A percentile compares a stretch with the other conserved stretches of the same genome.
phyloP scores from a whole-genome alignment of 306 rosid genomes.

The Fagus sylvatica region DNA sequence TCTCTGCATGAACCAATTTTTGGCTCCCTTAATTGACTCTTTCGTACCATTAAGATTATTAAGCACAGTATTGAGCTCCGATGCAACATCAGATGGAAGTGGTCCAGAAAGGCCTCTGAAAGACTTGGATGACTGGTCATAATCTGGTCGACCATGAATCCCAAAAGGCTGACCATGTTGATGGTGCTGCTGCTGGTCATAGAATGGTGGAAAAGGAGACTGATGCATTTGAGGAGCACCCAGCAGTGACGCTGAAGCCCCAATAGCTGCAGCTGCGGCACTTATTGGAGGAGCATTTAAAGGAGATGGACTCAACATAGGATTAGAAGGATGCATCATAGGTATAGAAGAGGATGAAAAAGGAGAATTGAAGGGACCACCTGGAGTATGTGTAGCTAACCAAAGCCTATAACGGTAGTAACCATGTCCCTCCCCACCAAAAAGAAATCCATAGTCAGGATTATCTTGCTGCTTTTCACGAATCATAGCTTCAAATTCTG shows the following conservation, averaged over 20 bases:
- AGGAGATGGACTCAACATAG: constrained; percentile 68
- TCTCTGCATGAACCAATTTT: constrained; percentile 98
- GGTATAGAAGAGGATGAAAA: constrained; percentile 62
- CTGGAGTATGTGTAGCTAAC: constrained; percentile 60
- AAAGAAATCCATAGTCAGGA: constrained; percentile 86
- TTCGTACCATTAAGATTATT: constrained; percentile 80
- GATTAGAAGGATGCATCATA: constrained; percentile 74
- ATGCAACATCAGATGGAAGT: constrained; percentile 84
- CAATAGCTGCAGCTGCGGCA: constrained; percentile 41
- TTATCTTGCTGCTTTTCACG: constrained; percentile 91
- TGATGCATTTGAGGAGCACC: constrained; percentile 53
- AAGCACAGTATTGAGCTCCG: constrained; percentile 74
- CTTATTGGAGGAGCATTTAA: constrained; percentile 61
- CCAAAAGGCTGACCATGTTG: constrained; percentile 73
- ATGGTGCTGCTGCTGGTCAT: constrained; percentile 76
- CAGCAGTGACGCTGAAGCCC: constrained; percentile 58
- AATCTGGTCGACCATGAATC: constrained; percentile 70
- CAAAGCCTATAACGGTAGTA: constrained; percentile 86
- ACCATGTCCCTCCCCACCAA: constrained; percentile 92
- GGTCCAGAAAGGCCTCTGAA: constrained; percentile 81
- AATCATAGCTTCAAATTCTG: constrained; percentile 94
- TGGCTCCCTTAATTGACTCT: constrained; percentile 89
- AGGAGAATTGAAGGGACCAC: constrained; percentile 69
- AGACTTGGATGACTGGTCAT: constrained; percentile 73
- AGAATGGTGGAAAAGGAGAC: constrained; percentile 63